Conservation (phyloP, 139 green algal species). For the Closterium sp. region DNA sequence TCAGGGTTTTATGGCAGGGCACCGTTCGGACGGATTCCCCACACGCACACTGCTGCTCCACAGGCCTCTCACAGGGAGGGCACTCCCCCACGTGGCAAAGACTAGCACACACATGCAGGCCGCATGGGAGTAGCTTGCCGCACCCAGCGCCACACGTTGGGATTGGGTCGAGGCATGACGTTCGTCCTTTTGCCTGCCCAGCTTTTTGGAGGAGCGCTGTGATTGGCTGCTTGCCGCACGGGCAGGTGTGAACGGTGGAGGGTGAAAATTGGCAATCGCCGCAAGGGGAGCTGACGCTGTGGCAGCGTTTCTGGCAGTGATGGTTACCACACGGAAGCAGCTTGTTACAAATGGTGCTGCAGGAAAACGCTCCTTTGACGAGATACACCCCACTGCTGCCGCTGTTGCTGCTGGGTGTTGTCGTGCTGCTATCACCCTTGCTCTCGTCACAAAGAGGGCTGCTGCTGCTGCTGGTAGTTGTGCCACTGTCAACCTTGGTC, state of each 20-base stretch:
- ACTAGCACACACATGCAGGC: slow-evolving; percentile 18
- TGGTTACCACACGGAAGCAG: slow-evolving; percentile 49
- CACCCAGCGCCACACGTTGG: slow-evolving; percentile 37
- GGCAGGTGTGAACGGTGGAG: slow-evolving; percentile 23
- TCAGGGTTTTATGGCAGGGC: slow-evolving; percentile 25
- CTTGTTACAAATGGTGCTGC: slow-evolving; percentile 11
- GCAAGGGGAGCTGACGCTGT: slow-evolving; percentile 22
- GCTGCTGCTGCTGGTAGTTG: not conserved
- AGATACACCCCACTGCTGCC: not conserved
- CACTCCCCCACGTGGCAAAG: slow-evolving; percentile 39
- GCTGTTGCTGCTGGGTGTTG: too few relatives aligned
- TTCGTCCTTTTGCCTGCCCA: not conserved
- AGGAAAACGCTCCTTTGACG: slow-evolving; percentile 40
- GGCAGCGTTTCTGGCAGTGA: slow-evolving; percentile 29
- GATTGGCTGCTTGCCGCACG: slow-evolving; percentile 43
- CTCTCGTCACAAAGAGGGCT: too few relatives aligned
- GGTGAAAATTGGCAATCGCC: slow-evolving; percentile 35
- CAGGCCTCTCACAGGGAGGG: slow-evolving; percentile 5
- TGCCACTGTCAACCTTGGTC: not conserved
- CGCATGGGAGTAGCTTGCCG: slow-evolving; percentile 36
- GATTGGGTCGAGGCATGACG: slow-evolving; percentile 39
- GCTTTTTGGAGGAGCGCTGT: not conserved
- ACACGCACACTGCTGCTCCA: slow-evolving; percentile 44
- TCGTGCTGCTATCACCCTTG: not conserved
- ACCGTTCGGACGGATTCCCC: slow-evolving; percentile 21